Evolutionary conservation across 495 filamentous ascomycete species (phyloP).

Genomic region (Penicillium cataractarum): DNA sequence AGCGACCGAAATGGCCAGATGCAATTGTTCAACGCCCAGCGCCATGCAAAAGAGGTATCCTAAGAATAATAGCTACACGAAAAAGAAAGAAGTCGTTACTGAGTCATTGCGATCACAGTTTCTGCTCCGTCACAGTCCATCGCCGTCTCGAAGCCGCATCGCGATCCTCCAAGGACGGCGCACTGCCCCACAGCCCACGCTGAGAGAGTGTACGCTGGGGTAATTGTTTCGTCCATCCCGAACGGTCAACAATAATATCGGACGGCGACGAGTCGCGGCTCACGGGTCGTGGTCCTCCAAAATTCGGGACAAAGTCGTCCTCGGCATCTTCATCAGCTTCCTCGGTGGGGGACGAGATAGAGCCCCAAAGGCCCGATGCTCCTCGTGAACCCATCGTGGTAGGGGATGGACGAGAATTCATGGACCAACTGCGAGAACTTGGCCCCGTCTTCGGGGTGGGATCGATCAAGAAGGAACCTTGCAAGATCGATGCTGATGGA

Average conservation of each 20-base stretch:
- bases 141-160: constrained; percentile 39
- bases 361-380: constrained; percentile 42
- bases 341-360: constrained; percentile 27
- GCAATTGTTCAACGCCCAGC: constrained; percentile 10
- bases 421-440: constrained; percentile 32
- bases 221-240: constrained; percentile 31
- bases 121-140: constrained; percentile 51
- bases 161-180: constrained; percentile 37
- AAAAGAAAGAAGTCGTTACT: constrained; percentile 9
- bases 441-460: constrained; percentile 25
- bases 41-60: constrained; percentile 37
- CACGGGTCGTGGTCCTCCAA: constrained; percentile 30
- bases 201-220: constrained; percentile 43
- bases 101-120: constrained; percentile 27
- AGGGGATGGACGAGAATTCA: constrained; percentile 27
- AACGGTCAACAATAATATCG: constrained; percentile 12
- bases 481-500: constrained; percentile 25
- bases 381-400: constrained; percentile 19
- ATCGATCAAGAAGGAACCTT: constrained; percentile 29
- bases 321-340: constrained; percentile 25
- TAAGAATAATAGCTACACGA: constrained; percentile 9
- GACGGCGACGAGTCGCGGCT: constrained; percentile 23
- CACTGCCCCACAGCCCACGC: constrained; percentile 50
- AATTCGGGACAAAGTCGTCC: constrained; percentile 44
- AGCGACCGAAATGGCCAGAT: background rate